Evolutionary conservation across 257 asterid species (phyloP).

Genomic region (Solanum tarijense): DNA sequence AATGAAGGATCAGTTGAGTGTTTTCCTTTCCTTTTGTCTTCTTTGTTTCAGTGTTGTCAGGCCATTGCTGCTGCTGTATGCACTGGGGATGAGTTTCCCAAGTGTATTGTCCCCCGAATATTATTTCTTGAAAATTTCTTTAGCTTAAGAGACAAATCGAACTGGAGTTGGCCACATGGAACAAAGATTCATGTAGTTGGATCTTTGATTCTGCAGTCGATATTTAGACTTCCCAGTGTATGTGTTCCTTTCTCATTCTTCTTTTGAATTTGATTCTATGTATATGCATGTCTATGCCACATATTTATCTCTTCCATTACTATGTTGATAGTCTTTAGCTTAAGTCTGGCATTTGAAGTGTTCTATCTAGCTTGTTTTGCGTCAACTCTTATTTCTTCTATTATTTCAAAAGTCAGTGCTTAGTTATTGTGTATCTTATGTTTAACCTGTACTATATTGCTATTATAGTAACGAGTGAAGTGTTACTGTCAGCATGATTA

Average conservation of each 20-base stretch:
- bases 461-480: neutral
- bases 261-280: neutral
- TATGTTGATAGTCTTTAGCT: neutral
- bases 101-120: slow-evolving; percentile 54
- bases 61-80: slow-evolving; percentile 79
- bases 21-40: neutral
- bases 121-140: slow-evolving; percentile 67
- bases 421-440: neutral
- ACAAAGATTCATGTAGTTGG: slow-evolving; percentile 74
- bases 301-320: neutral
- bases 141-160: slow-evolving; percentile 40
- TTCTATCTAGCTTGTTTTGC: neutral
- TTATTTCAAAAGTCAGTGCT: neutral
- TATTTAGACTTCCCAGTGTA: slow-evolving; percentile 72
- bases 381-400: neutral
- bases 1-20: neutral
- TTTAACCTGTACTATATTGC: neutral
- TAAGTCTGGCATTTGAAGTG: neutral
- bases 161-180: slow-evolving; percentile 80
- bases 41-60: slow-evolving; percentile 59
- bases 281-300: neutral
- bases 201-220: slow-evolving; percentile 74
- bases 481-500: neutral
- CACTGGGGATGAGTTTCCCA: slow-evolving; percentile 41
- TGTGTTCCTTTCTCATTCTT: slow-evolving; percentile 15